phyloP scores from a whole-genome alignment of 257 asterid species.

The Leptodermis oblonga region DNA sequence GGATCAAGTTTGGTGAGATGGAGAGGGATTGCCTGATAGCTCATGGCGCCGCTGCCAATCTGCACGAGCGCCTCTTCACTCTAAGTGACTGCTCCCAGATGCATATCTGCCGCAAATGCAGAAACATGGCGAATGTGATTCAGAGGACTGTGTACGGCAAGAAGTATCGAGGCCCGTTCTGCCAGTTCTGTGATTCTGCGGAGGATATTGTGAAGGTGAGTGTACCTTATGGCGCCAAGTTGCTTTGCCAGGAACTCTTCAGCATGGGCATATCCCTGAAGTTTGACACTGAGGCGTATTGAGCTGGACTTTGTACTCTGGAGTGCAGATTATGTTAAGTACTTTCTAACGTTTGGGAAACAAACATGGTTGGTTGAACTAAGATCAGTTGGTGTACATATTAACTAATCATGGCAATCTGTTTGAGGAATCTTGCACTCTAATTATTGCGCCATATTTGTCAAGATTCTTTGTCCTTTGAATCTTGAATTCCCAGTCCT shows the following conservation, averaged over 20 bases:
- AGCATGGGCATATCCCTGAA: constrained; percentile 86
- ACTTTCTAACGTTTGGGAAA: too few relatives aligned
- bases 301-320: too few relatives aligned
- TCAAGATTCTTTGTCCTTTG: too few relatives aligned
- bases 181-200: constrained; percentile 72
- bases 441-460: too few relatives aligned
- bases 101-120: constrained; percentile 81
- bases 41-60: constrained; percentile 85
- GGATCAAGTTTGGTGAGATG: constrained; percentile 92
- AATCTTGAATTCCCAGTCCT: too few relatives aligned
- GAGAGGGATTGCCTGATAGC: constrained; percentile 93
- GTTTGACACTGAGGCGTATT: constrained; percentile 79
- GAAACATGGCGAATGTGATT: constrained; percentile 69
- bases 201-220: constrained; percentile 69
- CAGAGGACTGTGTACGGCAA: constrained; percentile 55
- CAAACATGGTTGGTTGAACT: too few relatives aligned
- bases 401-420: too few relatives aligned
- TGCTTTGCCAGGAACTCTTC: constrained; percentile 82
- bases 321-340: too few relatives aligned
- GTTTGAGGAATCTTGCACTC: too few relatives aligned
- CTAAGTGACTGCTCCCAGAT: constrained; percentile 83
- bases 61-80: constrained; percentile 89
- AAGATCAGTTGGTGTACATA: too few relatives aligned
- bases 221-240: constrained; percentile 93
- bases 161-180: constrained; percentile 76